Evolutionary conservation across 345 rosid genomes (phyloP).

Genomic region (Bruguiera sexangula): DNA sequence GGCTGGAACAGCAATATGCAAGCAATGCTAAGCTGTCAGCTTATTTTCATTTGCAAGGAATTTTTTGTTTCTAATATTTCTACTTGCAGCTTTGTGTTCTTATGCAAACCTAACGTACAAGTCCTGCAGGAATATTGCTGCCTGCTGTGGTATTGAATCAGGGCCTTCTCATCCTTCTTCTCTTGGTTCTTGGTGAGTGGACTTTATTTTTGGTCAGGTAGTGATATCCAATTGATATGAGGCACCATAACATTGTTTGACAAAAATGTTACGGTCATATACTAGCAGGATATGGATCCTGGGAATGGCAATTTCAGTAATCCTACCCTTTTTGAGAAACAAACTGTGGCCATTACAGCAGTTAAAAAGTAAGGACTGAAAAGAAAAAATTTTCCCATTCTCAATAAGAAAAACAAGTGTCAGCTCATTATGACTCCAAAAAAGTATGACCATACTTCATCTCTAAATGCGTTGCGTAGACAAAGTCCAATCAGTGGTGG

Average conservation of each 20-base stretch:
- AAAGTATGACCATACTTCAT: background rate
- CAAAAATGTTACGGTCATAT: background rate
- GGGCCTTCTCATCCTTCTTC: conserved; percentile 23
- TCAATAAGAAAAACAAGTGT: too few species aligned
- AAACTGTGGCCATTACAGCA: conserved; percentile 39
- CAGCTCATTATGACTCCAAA: too few species aligned
- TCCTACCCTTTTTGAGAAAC: conserved; percentile 39
- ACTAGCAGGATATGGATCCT: conserved; percentile 50
- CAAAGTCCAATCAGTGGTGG: conserved; percentile 30
- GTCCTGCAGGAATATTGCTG: conserved; percentile 23
- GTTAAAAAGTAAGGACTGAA: conserved; percentile 32
- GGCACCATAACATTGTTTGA: too few species aligned
- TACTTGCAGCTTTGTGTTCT: background rate
- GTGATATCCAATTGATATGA: too few species aligned
- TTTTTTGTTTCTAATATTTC: too few species aligned
- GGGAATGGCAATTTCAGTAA: conserved; percentile 38
- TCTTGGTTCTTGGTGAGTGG: conserved; percentile 24
- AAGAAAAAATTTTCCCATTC: too few species aligned
- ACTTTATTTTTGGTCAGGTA: background rate
- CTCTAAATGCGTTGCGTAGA: conserved; percentile 19
- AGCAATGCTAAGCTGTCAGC: background rate
- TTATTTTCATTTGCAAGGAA: too few species aligned
- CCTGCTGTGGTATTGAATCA: conserved; percentile 23
- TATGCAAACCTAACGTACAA: background rate
- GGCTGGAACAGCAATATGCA: background rate